These are phyloP conservation scores for Cymbopogon citratus DNA, from an alignment of 176 grass and related monocot genomes.

Conservation along the genomic window DNA sequence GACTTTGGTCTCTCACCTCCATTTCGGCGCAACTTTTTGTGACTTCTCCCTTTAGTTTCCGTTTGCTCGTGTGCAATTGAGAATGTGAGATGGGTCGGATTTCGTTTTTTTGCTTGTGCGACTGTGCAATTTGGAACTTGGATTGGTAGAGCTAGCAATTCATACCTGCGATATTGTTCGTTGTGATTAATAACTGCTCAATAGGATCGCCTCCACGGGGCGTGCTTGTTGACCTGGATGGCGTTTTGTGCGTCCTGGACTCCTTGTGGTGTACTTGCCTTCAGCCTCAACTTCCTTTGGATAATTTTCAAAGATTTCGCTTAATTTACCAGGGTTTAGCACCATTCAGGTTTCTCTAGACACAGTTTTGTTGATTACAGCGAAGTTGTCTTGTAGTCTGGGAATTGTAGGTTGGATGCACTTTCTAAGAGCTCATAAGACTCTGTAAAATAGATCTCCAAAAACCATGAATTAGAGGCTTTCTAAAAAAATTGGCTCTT, in stretches of 20 bases:
- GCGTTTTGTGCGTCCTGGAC: background rate
- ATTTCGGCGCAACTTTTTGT: background rate
- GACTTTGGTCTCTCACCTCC: slow-evolving; percentile 12
- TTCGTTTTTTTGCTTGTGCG: background rate
- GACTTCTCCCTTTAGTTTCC: background rate
- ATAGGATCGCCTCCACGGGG: background rate
- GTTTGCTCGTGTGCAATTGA: background rate
- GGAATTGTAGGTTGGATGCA: background rate
- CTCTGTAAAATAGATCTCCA: too few relatives aligned
- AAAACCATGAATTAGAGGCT: too few relatives aligned
- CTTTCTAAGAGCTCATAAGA: too few relatives aligned
- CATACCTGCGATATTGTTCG: background rate
- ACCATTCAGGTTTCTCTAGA: background rate
- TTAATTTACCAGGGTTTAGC: background rate
- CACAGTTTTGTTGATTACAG: background rate
- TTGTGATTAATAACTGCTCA: background rate
- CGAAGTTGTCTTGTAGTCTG: background rate
- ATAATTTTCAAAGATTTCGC: background rate
- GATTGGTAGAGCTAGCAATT: background rate
- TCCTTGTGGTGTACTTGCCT: background rate
- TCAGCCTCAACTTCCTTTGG: background rate
- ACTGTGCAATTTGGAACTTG: background rate
- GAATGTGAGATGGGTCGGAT: background rate
- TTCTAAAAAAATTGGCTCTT: too few relatives aligned
- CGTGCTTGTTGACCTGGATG: background rate